Base-by-base conservation (phyloP, 352 stramenopile genomes). In the Peronospora farinosa region DNA sequence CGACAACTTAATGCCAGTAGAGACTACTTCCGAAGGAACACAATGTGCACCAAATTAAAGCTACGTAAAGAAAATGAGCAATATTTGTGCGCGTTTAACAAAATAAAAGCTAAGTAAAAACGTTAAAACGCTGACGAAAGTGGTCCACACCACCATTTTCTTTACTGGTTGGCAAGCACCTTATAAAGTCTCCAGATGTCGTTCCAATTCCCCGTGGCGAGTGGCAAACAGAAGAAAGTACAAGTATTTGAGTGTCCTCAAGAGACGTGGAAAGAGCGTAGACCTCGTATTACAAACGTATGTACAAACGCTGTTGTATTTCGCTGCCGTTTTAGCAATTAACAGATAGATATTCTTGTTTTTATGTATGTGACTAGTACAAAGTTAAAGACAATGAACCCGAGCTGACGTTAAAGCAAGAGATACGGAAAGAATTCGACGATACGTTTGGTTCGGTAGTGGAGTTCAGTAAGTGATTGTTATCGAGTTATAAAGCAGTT, bases 381-480 rank as follows among this genome's bases (percentile, higher is more conserved):
- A 58, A 62, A 41, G 33, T 19, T 2, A 60, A 66, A 10, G 50
- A 67, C n/a, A 53, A 72, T 17, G 54, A 51, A 12, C 50, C 47
- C 15, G 70, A 84, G 50, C 55, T 87, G 36, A 74, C 73, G 19
- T 48, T 85, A 19, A 60, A 65, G 11, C 51, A 92, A 59, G 69
- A 88, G 42, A 86, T 92, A 39, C 70, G 72, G 39, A 73, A 92
- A 49, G 76, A 92, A 44, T 87, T 92, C 32, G 69, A 84, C 40
- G 74, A 89, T 30, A 70, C 77, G 2, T 79, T 90, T 10, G 67
- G 79, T 31, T 86, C 70, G 7, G 78, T 92, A 21, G 68, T 86
- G 25, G 67, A 74, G n/a, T 91, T 91, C 36, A 66, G 78, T 89
- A 27, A 30, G 63, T 54, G n/a, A 0, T 40, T 46, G 2, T 27